phyloP scores from a whole-genome alignment of 345 rosid genomes.

The Bruguiera parviflora region DNA sequence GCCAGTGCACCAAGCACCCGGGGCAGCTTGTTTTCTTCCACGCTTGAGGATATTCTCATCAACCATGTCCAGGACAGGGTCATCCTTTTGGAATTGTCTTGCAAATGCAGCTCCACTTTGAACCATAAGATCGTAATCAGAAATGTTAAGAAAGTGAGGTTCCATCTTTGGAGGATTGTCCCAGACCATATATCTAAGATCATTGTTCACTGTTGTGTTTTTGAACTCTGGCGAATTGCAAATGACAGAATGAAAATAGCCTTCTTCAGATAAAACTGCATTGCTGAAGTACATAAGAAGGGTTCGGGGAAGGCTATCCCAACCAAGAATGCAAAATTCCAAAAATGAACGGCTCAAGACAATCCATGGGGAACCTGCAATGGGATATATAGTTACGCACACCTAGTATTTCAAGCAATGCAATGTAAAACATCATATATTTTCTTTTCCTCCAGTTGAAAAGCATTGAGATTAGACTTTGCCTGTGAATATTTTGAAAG shows the following conservation, averaged over 20 bases:
- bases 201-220: conserved; percentile 79
- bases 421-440: neutral
- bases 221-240: conserved; percentile 87
- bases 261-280: conserved; percentile 75
- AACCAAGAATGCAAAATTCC: conserved; percentile 86
- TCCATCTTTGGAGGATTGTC: conserved; percentile 98
- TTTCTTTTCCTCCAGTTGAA: neutral
- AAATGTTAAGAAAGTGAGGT: conserved; percentile 61
- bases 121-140: conserved; percentile 66
- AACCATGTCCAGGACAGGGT: conserved; percentile 65
- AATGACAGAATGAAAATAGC: conserved; percentile 84
- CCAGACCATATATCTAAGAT: conserved; percentile 89
- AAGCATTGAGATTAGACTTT: conserved; percentile 16
- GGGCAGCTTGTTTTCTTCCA: conserved; percentile 47
- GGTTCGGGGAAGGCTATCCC: conserved; percentile 90
- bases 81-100: conserved; percentile 65
- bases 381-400: too few relatives aligned
- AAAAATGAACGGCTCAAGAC: conserved; percentile 78
- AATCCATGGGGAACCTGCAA: conserved; percentile 86
- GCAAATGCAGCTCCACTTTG: conserved; percentile 92
- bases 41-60: conserved; percentile 77
- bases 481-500: conserved; percentile 83
- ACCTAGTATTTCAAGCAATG: neutral
- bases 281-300: conserved; percentile 96
- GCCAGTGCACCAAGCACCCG: conserved; percentile 95